Conservation (phyloP, 305 asterid genomes). For the Galium porrigens region DNA sequence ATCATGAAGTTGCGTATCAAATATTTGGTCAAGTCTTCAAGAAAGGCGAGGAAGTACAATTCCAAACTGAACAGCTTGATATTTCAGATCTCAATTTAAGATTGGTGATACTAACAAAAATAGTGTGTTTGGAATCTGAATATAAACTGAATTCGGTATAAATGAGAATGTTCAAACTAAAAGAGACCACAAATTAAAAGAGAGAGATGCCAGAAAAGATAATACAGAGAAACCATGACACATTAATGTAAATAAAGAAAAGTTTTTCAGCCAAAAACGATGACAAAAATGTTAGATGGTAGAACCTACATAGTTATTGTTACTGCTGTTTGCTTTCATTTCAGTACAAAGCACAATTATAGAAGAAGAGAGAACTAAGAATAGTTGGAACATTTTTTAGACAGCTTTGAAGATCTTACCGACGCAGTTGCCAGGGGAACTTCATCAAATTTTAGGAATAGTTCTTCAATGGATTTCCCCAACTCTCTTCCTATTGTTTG, state of each 20-base stretch:
- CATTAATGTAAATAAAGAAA: neutral
- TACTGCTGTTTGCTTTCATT: neutral
- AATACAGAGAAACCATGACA: neutral
- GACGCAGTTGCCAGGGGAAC: slow-evolving; percentile 92
- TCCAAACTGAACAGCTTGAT: neutral
- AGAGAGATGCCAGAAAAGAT: neutral
- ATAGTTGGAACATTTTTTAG: neutral
- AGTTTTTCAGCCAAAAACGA: neutral
- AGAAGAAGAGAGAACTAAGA: neutral
- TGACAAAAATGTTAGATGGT: neutral
- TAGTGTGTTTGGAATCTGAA: neutral
- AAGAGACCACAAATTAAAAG: neutral
- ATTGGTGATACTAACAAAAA: neutral
- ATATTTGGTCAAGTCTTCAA: neutral
- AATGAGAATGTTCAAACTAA: neutral
- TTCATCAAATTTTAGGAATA: slow-evolving; percentile 57
- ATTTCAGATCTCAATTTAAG: neutral
- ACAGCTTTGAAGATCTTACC: slow-evolving; percentile 37
- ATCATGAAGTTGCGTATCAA: neutral
- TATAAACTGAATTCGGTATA: neutral
- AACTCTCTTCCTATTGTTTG: slow-evolving; percentile 48
- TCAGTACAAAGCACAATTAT: neutral
- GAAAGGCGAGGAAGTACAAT: neutral
- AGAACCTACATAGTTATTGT: neutral
- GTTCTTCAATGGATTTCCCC: slow-evolving; percentile 67